phyloP scores from a whole-genome alignment of 306 rosid genomes.

The Glycine soja region DNA sequence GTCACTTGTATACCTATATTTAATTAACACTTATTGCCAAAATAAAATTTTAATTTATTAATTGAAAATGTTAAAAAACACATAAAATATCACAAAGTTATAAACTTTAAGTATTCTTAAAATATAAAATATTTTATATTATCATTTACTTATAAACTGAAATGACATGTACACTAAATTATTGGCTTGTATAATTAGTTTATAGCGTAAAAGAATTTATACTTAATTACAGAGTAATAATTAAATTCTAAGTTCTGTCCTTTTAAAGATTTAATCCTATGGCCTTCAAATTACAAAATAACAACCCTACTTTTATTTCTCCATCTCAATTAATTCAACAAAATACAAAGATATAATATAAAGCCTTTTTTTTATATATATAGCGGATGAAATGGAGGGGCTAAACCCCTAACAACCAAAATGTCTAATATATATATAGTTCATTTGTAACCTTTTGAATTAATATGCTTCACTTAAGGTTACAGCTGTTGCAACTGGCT shows the following conservation, averaged over 20 bases:
- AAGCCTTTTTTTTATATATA: background rate
- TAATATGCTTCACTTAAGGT: constrained; percentile 58
- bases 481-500: constrained; percentile 49
- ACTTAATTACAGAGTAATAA: no score
- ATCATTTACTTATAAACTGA: no score
- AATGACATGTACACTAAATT: no score
- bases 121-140: no score
- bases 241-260: background rate
- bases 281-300: background rate
- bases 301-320: background rate
- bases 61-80: background rate
- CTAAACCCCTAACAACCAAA: background rate
- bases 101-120: no score
- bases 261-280: background rate
- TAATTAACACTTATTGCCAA: background rate
- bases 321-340: no score
- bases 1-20: no score
- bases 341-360: no score
- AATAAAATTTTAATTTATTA: background rate
- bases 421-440: background rate
- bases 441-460: constrained; percentile 31
- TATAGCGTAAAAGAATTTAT: no score
- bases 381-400: background rate
- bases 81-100: background rate
- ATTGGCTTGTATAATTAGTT: background rate